phyloP scores from a whole-genome alignment of 1,284 basidiomycete species.

The Marasmius tenuissimus region DNA sequence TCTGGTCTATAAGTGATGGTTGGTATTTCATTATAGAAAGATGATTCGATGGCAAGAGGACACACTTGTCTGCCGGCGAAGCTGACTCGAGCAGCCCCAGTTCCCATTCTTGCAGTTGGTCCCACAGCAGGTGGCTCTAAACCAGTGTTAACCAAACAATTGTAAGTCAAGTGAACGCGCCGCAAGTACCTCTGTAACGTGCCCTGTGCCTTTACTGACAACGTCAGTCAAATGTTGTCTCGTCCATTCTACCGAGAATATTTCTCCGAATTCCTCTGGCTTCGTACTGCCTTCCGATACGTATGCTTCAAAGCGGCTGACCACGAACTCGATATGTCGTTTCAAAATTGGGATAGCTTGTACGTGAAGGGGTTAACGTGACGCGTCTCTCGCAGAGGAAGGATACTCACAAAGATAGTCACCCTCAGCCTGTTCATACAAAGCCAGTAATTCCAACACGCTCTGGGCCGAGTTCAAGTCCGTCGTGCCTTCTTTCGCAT shows the following conservation, averaged over 20 bases:
- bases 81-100: conserved; percentile 55
- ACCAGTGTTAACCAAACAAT: conserved; percentile 5
- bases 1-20: conserved; percentile 27
- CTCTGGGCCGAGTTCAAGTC: conserved; percentile 51
- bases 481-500: conserved; percentile 46
- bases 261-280: conserved; percentile 49
- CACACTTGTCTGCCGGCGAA: conserved; percentile 48
- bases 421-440: conserved; percentile 68
- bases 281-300: conserved; percentile 31
- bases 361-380: conserved; percentile 11
- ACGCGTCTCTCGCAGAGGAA: conserved; percentile 7
- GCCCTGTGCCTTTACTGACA: conserved; percentile 56
- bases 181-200: conserved; percentile 55
- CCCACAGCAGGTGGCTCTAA: conserved; percentile 76
- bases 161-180: not conserved
- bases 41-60: not conserved
- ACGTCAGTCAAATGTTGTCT: conserved; percentile 52
- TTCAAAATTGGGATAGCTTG: conserved; percentile 72
- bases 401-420: conserved; percentile 78
- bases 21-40: not conserved
- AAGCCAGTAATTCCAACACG: conserved; percentile 56
- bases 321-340: conserved; percentile 69
- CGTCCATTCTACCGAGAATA: conserved; percentile 64
- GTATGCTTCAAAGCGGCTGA: conserved; percentile 54
- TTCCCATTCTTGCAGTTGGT: conserved; percentile 75